Conservation (phyloP, 768 basidiomycete species). For the Boletellus ananas region DNA sequence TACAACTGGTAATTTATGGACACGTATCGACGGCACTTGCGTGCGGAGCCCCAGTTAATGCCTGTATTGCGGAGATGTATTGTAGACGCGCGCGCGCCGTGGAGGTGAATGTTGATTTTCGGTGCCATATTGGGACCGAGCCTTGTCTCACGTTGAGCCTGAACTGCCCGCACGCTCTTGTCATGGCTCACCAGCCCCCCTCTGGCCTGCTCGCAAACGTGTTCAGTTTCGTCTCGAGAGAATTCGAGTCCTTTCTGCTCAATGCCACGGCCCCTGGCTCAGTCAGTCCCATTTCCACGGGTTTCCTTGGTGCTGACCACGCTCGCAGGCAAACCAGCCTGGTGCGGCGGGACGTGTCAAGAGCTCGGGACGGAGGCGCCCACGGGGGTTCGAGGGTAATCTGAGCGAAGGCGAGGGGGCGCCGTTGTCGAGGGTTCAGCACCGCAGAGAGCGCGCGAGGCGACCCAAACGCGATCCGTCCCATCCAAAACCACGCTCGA, state of each 20-base stretch:
- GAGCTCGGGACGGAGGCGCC: slow-evolving; percentile 4
- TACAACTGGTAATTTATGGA: not conserved
- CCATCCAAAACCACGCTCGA: slow-evolving; percentile 21
- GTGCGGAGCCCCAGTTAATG: slow-evolving; percentile 1
- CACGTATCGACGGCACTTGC: slow-evolving; percentile 4
- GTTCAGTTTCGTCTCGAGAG: slow-evolving; percentile 64
- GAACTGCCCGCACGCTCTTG: not conserved
- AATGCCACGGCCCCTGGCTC: slow-evolving; percentile 48
- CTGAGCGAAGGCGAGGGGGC: slow-evolving; percentile 12
- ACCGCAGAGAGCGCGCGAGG: slow-evolving; percentile 8
- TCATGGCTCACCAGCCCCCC: slow-evolving; percentile 12
- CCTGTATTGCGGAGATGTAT: slow-evolving; percentile 12
- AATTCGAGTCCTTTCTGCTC: slow-evolving; percentile 66
- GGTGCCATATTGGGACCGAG: slow-evolving; percentile 8
- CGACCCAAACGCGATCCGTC: slow-evolving; percentile 2
- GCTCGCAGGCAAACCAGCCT: slow-evolving; percentile 14
- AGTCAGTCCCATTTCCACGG: slow-evolving; percentile 11
- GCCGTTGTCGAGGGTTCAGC: slow-evolving; percentile 6
- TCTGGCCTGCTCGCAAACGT: slow-evolving; percentile 59
- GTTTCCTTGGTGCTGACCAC: slow-evolving; percentile 4
- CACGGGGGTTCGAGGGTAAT: slow-evolving; percentile 8
- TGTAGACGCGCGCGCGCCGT: slow-evolving; percentile 4
- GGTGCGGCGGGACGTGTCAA: slow-evolving; percentile 11
- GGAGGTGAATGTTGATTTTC: slow-evolving; percentile 7
- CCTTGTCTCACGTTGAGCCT: slow-evolving; percentile 17